Base-by-base conservation (phyloP, 2,329 filamentous ascomycete species). In the Exophiala lecanii-corni region DNA sequence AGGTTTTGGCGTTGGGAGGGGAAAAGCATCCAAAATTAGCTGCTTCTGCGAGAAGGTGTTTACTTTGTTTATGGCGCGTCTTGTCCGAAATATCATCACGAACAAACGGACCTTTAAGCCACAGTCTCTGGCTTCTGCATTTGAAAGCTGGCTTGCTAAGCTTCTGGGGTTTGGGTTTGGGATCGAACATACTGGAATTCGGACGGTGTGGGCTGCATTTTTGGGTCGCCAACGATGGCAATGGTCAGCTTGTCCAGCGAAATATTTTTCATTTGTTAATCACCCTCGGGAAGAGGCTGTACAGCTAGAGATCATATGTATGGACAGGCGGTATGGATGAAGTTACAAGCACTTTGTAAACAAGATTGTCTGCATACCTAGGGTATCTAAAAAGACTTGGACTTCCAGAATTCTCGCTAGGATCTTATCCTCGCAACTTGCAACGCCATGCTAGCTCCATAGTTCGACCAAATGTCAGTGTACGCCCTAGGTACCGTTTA, bases 231-330 rank as follows among this genome's bases (percentile, higher is more conserved):
- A 32, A 25, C 34, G 13, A 37, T 45, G 32, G 42, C 42, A 39
- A 46, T 44, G 41, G 47, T 43, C 47, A 45, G 47, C 47, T 53
- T 41, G 17, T 37, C 33, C 51, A 51, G 42, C 45, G 45, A 49
- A 40, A 47, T 36, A 19, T 35, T 39, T 50, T 50, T 51, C 49
- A 47, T 54, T 49, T 54, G 48, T 54, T 50, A 50, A 48, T 41
- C 35, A 34, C 23, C 40, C 42, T 43, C 34, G 28, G 19, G 36
- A 41, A 36, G 41, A 51, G 34, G 36, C 34, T 54, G 51, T 54
- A 54, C 46, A 54, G 51, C 43, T 54, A 54, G 40, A 43, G 25
- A 41, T 46, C 37, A 43, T 36, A 54, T 50, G 40, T 50, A 45
- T 47, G 46, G 46, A 50, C 37, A 45, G 34, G 49, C 44, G 36